Conservation (phyloP, 2,329 filamentous ascomycete genomes). For the Aspergillus pseudonomiae region DNA sequence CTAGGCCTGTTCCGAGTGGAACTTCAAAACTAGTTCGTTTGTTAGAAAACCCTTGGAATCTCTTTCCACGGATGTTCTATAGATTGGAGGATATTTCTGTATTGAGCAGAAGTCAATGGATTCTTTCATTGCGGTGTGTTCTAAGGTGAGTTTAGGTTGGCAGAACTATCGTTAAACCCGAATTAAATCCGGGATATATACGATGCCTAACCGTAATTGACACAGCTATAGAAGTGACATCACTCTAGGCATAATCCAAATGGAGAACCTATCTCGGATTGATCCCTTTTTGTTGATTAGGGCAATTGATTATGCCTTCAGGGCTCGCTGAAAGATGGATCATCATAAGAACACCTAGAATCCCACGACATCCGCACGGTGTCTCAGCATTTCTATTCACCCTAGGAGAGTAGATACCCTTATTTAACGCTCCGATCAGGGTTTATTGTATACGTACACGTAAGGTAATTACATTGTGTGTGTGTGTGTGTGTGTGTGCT, state of each 20-base stretch:
- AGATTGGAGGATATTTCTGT: not conserved
- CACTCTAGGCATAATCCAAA: not conserved
- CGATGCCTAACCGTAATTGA: too few relatives aligned
- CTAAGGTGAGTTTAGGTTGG: not conserved
- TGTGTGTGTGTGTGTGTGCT: not conserved
- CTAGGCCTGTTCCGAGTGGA: not conserved
- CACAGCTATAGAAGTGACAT: not conserved
- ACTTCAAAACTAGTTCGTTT: not conserved
- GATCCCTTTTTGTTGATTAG: not conserved
- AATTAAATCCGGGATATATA: not conserved
- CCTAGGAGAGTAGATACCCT: not conserved
- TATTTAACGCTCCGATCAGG: not conserved
- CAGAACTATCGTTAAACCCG: not conserved
- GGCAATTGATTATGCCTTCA: not conserved
- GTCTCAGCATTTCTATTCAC: not conserved
- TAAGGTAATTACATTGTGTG: not conserved
- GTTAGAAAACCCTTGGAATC: not conserved
- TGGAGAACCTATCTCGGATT: not conserved
- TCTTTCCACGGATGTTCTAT: not conserved
- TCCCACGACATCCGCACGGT: not conserved
- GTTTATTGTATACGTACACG: not conserved
- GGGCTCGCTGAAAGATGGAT: not conserved
- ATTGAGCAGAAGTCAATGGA: not conserved
- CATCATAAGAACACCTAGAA: not conserved
- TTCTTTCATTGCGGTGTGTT: not conserved